Conservation (phyloP, 2,329 filamentous ascomycete species). For the Geosmithia putterillii region DNA sequence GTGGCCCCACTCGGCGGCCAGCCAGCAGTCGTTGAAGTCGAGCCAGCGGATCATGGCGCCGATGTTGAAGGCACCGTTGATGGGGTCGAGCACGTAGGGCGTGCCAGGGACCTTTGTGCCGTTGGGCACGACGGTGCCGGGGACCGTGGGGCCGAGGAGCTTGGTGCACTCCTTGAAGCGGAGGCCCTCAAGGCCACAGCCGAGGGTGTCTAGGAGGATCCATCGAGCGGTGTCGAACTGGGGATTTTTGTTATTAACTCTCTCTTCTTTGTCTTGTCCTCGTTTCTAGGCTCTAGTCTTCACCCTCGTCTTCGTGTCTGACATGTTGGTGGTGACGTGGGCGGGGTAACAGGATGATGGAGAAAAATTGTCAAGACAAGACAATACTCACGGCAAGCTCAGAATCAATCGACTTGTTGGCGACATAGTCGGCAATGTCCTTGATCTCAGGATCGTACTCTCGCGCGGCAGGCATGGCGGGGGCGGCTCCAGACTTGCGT, state of each 20-base stretch:
- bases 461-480: conserved; percentile 37
- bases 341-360: conserved; percentile 1
- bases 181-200: conserved; percentile 90
- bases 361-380: neutral
- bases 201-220: conserved; percentile 92
- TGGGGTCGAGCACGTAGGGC: conserved; percentile 84
- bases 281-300: too few relatives aligned
- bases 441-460: conserved; percentile 86
- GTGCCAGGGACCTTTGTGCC: conserved; percentile 87
- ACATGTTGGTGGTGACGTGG: neutral
- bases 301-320: too few relatives aligned
- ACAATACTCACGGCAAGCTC: conserved; percentile 68
- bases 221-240: conserved; percentile 93
- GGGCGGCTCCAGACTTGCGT: conserved; percentile 31
- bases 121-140: conserved; percentile 83
- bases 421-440: conserved; percentile 91
- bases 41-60: conserved; percentile 98
- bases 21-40: conserved; percentile 99
- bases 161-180: conserved; percentile 94
- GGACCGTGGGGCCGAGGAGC: conserved; percentile 82
- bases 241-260: too few relatives aligned
- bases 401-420: conserved; percentile 82
- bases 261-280: too few relatives aligned
- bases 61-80: conserved; percentile 97
- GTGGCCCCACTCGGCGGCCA: conserved; percentile 97